These are phyloP conservation scores for Amorphotheca resinae DNA, from an alignment of 495 filamentous ascomycete genomes.

Conservation along the genomic window DNA sequence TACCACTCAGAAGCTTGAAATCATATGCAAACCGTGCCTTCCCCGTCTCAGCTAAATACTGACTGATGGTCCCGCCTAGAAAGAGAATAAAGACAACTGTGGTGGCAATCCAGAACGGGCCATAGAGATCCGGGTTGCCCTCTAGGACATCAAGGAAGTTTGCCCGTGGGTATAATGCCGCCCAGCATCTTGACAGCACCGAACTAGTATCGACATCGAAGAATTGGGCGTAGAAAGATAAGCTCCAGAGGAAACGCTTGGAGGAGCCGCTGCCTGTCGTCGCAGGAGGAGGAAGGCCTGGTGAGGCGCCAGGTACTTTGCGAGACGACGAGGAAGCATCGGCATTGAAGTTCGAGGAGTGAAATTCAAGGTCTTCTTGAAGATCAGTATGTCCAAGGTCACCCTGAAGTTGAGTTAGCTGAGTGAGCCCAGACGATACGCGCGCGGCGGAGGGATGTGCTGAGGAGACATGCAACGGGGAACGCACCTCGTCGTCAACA, in stretches of 20 bases:
- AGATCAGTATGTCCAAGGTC: conserved; percentile 97
- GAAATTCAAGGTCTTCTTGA: conserved; percentile 97
- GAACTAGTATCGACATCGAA: conserved; percentile 94
- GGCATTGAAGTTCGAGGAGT: conserved; percentile 56
- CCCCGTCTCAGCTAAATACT: conserved; percentile 51
- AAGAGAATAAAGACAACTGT: conserved; percentile 95
- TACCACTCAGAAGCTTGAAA: conserved; percentile 66
- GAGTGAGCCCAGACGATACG: neutral
- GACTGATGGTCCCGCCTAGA: conserved; percentile 84
- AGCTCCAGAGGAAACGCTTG: conserved; percentile 83
- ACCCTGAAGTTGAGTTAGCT: conserved; percentile 43
- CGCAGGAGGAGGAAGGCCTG: conserved; percentile 51
- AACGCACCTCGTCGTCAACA: conserved; percentile 73
- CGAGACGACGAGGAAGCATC: conserved; percentile 41
- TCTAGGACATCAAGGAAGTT: conserved; percentile 96
- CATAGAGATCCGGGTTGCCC: conserved; percentile 94
- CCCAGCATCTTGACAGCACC: conserved; percentile 70
- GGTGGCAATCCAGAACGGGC: conserved; percentile 95
- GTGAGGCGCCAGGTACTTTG: conserved; percentile 35
- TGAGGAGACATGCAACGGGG: neutral
- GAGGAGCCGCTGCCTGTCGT: conserved; percentile 39
- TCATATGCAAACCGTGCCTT: conserved; percentile 55
- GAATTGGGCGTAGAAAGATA: conserved; percentile 92
- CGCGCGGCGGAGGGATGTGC: conserved; percentile 2
- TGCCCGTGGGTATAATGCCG: conserved; percentile 72